Evolutionary conservation across 116 monocot species (phyloP).

Genomic region (Papilionanthe hybrid): DNA sequence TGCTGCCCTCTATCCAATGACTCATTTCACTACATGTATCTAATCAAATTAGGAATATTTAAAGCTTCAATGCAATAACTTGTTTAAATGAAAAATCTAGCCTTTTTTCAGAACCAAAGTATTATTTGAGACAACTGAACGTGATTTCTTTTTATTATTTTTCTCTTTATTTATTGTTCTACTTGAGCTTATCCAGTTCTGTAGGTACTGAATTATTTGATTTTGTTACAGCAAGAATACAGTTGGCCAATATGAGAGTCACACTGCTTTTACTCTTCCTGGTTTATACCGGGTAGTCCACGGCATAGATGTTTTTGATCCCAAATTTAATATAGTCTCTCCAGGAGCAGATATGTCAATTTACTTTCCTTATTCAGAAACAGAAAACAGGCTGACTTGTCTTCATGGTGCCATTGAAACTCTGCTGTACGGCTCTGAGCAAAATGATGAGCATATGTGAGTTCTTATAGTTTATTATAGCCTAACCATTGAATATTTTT

Average conservation of each 20-base stretch:
- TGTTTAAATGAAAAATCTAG: neutral
- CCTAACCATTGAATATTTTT: neutral
- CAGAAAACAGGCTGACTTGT: conserved; percentile 65
- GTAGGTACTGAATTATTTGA: neutral
- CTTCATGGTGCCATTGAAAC: conserved; percentile 75
- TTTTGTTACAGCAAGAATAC: conserved; percentile 63
- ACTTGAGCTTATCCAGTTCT: neutral
- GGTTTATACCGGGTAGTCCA: conserved; percentile 86
- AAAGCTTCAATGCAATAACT: neutral
- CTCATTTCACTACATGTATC: neutral
- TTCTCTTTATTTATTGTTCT: neutral
- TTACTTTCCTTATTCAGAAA: conserved; percentile 79
- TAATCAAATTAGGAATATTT: neutral
- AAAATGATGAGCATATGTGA: conserved; percentile 77
- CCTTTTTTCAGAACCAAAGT: neutral
- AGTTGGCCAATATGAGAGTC: conserved; percentile 94
- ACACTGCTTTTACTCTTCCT: conserved; percentile 81
- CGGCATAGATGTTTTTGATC: conserved; percentile 94
- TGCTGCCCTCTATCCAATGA: neutral
- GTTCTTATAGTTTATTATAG: conserved; percentile 11
- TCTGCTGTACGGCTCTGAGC: conserved; percentile 60
- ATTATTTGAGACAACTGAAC: neutral
- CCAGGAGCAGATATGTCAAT: conserved; percentile 82
- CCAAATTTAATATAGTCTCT: conserved; percentile 98
- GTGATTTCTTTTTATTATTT: neutral